These are phyloP conservation scores for Trichoderma atrobrunneum DNA, from an alignment of 2,329 filamentous ascomycete genomes.

Conservation along the genomic window DNA sequence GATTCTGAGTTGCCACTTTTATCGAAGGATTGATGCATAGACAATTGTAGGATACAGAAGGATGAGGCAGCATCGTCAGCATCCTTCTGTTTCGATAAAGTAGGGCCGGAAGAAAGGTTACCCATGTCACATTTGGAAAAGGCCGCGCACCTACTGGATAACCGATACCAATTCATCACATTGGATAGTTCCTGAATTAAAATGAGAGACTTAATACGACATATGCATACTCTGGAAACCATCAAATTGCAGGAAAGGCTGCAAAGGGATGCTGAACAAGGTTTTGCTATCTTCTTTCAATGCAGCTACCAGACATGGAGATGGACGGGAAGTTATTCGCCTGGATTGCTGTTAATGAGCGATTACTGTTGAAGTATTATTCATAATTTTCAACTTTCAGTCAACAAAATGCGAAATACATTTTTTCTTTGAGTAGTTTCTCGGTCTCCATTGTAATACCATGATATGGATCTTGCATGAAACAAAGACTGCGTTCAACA, in stretches of 20 bases:
- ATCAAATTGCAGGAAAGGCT: not conserved
- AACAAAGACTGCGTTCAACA: not conserved
- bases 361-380: not conserved
- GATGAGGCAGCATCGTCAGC: not conserved
- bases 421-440: not conserved
- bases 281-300: not conserved
- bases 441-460: not conserved
- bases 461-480: not conserved
- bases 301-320: not conserved
- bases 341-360: not conserved
- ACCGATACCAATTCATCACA: not conserved
- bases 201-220: not conserved
- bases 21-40: not conserved
- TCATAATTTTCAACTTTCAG: not conserved
- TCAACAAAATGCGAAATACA: not conserved
- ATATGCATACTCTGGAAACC: not conserved
- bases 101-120: not conserved
- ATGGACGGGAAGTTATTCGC: not conserved
- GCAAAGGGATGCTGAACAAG: not conserved
- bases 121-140: not conserved
- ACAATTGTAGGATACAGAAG: not conserved
- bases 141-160: not conserved
- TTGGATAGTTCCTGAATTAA: not conserved
- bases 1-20: not conserved
- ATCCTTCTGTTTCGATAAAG: not conserved